Conservation (phyloP, 192 early-diverging fungal species). For the Backusella tarrabulga region DNA sequence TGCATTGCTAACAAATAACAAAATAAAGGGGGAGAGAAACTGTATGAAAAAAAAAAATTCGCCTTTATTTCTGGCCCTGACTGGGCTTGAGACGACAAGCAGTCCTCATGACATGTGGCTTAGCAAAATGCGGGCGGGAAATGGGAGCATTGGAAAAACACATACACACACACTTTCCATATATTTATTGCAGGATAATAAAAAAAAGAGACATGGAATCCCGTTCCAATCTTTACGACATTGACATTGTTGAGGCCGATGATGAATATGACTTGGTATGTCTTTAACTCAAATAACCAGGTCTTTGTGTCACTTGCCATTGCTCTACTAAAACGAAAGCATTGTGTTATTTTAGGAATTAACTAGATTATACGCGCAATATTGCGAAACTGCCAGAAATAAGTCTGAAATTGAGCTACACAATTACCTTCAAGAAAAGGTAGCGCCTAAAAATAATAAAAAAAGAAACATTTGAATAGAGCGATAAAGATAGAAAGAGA, state of each 20-base stretch:
- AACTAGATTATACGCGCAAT: constrained; percentile 15
- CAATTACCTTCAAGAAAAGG: constrained; percentile 55
- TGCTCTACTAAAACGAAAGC: neutral
- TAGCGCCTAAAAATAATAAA: constrained; percentile 21
- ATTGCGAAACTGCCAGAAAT: constrained; percentile 5
- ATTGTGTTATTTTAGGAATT: constrained; percentile 19
- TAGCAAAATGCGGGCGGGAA: neutral
- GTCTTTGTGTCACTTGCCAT: neutral
- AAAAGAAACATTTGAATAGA: neutral
- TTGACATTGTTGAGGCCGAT: neutral
- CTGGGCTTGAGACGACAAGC: neutral
- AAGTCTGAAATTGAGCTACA: constrained; percentile 60
- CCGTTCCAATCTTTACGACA: constrained; percentile 1
- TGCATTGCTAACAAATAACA: constrained; percentile 53
- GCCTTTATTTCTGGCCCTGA: neutral
- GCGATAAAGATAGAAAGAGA: neutral
- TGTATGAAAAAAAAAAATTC: neutral
- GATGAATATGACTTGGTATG: neutral
- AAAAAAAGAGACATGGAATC: constrained; percentile 2
- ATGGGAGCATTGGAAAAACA: neutral
- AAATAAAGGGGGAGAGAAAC: constrained; percentile 33
- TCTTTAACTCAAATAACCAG: neutral
- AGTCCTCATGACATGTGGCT: neutral
- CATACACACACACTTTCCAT: neutral
- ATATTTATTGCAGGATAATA: neutral